phyloP scores from a whole-genome alignment of 192 early-diverging fungal species.

The Coemansia sp. region DNA sequence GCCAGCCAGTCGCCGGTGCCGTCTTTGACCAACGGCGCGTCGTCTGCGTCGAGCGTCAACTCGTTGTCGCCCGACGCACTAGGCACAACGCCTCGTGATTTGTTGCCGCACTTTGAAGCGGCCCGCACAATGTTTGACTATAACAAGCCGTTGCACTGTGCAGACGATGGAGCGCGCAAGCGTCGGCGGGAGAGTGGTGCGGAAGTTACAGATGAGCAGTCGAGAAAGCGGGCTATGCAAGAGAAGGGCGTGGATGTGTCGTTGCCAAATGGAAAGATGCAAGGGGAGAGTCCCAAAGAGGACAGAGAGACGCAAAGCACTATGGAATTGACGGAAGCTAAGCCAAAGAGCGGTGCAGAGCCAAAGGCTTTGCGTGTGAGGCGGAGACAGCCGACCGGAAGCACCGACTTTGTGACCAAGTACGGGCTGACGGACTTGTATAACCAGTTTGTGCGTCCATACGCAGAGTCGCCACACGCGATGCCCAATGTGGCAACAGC shows the following conservation, averaged over 20 bases:
- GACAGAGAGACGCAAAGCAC: neutral
- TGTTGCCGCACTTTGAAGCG: constrained; percentile 36
- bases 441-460: constrained; percentile 45
- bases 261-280: no score
- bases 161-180: constrained; percentile 1
- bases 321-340: constrained; percentile 10
- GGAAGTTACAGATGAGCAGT: constrained; percentile 9
- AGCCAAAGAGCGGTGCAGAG: constrained; percentile 4
- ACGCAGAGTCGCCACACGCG: constrained; percentile 8
- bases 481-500: constrained; percentile 37
- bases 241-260: no score
- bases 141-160: neutral
- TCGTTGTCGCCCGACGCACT: constrained; percentile 38
- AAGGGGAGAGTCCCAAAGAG: no score
- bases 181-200: constrained; percentile 15
- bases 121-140: neutral
- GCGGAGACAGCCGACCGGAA: constrained; percentile 32
- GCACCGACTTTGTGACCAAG: constrained; percentile 35
- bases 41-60: constrained; percentile 50
- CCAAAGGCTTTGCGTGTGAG: neutral
- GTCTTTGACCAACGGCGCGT: constrained; percentile 36
- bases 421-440: constrained; percentile 35
- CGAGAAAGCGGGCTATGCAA: neutral
- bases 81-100: constrained; percentile 28
- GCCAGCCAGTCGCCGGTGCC: constrained; percentile 41